Base-by-base conservation (phyloP, 75 land plant genomes). In the Ceratopteris richardii region DNA sequence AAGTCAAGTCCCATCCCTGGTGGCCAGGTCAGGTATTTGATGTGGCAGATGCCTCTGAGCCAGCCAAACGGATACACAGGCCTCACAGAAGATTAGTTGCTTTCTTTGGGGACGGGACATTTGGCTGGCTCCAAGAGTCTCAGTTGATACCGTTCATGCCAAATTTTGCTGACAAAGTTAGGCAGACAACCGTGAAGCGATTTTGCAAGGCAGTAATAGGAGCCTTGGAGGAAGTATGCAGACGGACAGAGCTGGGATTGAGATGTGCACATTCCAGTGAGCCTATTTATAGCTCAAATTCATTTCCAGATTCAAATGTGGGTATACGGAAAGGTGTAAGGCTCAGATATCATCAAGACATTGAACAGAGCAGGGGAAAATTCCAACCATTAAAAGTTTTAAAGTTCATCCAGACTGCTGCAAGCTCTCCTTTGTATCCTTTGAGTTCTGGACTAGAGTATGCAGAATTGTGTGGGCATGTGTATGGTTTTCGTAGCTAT, bases 21-120 rank as follows among this genome's bases (percentile, higher is more conserved):
- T 82, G 85, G 85, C 89, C 89, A 0, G 89, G 80, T 7, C 68
- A 51, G 56, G 54, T 85, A 23, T 70, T 63, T 54, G 69, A 78
- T 58, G 58, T 77, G 0, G 39, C 74, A 0, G 65, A 62, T 57
- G 81, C 83, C 10, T 74, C 83, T 6, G 68, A 74, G 18, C 12
- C 17, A n/a, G 80, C 83, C 13, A 27, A 12, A 18, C 56, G 61
- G 28, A 14, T 26, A 16, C 62, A 14, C 13, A 51, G 51, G 31
- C 51, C 40, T 14, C 71, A 47, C 18, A 63, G 59, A 6, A 31
- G 72, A 11, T 53, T 79, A 7, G 82, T 85, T 19, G 82, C 82
- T 6, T 81, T 61, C 42, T 76, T 79, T 64, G 82, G 77, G 3
- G 84, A 78, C 51, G 69, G 62, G 16, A 64, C 81, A 1, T 70